A percentile compares a stretch with the other conserved stretches of the same genome.
Conservation (phyloP, 495 filamentous ascomycete species). For the Chaetomidium leptoderma region DNA sequence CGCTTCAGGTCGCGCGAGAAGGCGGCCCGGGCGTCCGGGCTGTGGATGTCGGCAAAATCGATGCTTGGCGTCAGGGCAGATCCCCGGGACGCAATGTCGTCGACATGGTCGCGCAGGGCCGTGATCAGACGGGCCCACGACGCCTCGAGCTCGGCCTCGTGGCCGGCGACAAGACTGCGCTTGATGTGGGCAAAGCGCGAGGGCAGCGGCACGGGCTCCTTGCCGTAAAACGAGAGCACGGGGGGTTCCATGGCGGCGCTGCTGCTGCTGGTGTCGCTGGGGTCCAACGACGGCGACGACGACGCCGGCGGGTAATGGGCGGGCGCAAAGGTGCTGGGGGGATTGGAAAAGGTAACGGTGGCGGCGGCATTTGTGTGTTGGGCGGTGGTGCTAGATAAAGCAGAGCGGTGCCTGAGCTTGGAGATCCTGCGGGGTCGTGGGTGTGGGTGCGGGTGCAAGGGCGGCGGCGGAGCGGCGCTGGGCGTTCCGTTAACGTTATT, state of each 20-base stretch:
- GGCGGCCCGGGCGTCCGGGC: slow-evolving; percentile 45
- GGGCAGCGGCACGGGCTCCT: slow-evolving; percentile 67
- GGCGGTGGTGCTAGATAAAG: slow-evolving; percentile 23
- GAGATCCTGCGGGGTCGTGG: slow-evolving; percentile 37
- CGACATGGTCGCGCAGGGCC: slow-evolving; percentile 55
- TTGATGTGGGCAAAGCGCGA: slow-evolving; percentile 77
- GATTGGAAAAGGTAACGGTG: slow-evolving; percentile 8
- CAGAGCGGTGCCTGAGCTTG: slow-evolving; percentile 35
- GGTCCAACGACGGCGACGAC: slow-evolving; percentile 1
- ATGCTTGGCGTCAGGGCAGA: slow-evolving; percentile 60
- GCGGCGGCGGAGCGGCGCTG: slow-evolving; percentile 27
- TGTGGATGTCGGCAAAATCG: slow-evolving; percentile 55
- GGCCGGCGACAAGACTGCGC: slow-evolving; percentile 56
- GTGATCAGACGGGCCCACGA: slow-evolving; percentile 70
- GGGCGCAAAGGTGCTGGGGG: background rate
- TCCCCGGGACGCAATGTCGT: slow-evolving; percentile 47
- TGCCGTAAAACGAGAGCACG: slow-evolving; percentile 70
- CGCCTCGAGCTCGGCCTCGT: slow-evolving; percentile 59
- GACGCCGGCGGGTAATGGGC: background rate
- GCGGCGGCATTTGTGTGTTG: slow-evolving; percentile 17
- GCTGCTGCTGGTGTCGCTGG: slow-evolving; percentile 8
- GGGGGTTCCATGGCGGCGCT: slow-evolving; percentile 60
- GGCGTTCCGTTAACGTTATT: slow-evolving; percentile 28
- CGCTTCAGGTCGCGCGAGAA: slow-evolving; percentile 55
- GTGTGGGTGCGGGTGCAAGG: slow-evolving; percentile 8